These are phyloP conservation scores for Phylloporus rhodoxanthus DNA, from an alignment of 768 basidiomycete species.

Conservation along the genomic window DNA sequence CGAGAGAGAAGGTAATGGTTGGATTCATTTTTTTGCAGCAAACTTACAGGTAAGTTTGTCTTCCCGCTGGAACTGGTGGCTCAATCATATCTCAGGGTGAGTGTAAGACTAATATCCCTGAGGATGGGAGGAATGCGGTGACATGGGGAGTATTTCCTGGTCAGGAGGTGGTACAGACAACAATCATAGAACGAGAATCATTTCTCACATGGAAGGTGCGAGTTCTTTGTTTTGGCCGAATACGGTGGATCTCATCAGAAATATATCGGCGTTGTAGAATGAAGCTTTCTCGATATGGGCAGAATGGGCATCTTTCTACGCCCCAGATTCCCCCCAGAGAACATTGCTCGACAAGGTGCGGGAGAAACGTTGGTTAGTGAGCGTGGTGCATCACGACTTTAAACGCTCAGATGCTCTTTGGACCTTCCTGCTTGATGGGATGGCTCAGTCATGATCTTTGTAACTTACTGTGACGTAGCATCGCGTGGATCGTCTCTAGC, in stretches of 20 bases:
- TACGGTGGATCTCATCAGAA: background rate
- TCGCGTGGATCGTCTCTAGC: background rate
- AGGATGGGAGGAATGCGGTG: conserved; percentile 83
- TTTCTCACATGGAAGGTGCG: conserved; percentile 95
- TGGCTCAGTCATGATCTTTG: background rate
- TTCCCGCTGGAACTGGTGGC: background rate
- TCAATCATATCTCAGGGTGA: conserved; percentile 51
- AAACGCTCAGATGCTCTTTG: conserved; percentile 74
- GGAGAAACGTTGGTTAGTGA: conserved; percentile 82
- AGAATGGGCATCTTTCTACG: conserved; percentile 88
- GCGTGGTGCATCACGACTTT: conserved; percentile 90
- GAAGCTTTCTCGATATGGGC: conserved; percentile 96
- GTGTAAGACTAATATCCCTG: conserved; percentile 69
- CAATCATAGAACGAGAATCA: conserved; percentile 91
- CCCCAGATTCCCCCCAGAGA: conserved; percentile 67
- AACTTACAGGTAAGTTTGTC: conserved; percentile 55
- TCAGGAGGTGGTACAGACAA: conserved; percentile 92
- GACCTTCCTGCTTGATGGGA: conserved; percentile 63
- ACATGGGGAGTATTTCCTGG: conserved; percentile 99
- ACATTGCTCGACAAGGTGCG: conserved; percentile 65
- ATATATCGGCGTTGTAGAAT: conserved; percentile 47
- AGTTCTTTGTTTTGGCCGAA: background rate
- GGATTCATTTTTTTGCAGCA: conserved; percentile 83
- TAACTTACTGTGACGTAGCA: background rate
- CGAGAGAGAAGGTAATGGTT: conserved; percentile 47